These are phyloP conservation scores for Pleomassaria siparia DNA, from an alignment of 2,329 filamentous ascomycete genomes.

Conservation along the genomic window DNA sequence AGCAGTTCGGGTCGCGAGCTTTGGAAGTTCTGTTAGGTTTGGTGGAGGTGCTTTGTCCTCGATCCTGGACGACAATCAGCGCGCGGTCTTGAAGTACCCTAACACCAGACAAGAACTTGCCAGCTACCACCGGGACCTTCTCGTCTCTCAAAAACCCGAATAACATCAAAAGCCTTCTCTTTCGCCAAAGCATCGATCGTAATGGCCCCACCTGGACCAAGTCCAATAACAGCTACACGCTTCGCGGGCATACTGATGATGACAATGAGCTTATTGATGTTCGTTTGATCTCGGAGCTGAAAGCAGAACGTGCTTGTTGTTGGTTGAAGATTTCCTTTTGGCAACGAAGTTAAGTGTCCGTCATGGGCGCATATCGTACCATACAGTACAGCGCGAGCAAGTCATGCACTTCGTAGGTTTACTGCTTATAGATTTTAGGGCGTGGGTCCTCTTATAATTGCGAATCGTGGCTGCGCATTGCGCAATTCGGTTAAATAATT, in stretches of 20 bases:
- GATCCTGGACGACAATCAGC: conserved; percentile 20
- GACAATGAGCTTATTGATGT: too few relatives aligned
- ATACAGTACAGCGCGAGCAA: too few relatives aligned
- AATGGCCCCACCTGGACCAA: conserved; percentile 63
- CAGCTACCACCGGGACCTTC: conserved; percentile 63
- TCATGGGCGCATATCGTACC: not conserved
- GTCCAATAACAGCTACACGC: conserved; percentile 61
- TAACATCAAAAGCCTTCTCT: conserved; percentile 60
- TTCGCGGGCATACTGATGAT: conserved; percentile 18
- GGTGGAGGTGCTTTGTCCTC: conserved; percentile 23
- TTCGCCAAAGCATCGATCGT: conserved; percentile 61
- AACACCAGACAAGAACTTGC: conserved; percentile 42
- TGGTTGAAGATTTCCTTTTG: not conserved
- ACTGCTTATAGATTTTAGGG: not conserved
- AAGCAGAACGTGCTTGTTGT: not conserved
- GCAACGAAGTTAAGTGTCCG: conserved; percentile 1
- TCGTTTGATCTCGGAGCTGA: not conserved
- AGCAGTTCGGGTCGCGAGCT: conserved; percentile 21
- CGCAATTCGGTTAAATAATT: conserved; percentile 24
- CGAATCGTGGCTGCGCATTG: conserved; percentile 19
- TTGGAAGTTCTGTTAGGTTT: conserved; percentile 18
- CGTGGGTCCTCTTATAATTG: conserved; percentile 23
- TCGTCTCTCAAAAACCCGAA: conserved; percentile 64
- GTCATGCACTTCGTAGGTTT: too few relatives aligned
- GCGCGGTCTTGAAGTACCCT: not conserved